Evolutionary conservation across 129 eudicot genomes (phyloP).

Genomic region (Escallonia rubra): DNA sequence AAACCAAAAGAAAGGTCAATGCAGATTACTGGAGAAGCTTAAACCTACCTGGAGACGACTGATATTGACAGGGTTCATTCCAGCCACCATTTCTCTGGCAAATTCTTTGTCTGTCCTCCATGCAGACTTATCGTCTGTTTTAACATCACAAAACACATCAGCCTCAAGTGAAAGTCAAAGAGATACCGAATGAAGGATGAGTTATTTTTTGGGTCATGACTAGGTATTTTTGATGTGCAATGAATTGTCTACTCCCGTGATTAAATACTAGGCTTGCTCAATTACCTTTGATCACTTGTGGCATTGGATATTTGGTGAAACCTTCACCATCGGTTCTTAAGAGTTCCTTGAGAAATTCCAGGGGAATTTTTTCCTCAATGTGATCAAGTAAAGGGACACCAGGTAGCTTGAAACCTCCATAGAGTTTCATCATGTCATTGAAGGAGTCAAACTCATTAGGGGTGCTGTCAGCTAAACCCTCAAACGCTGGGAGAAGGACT

Average conservation of each 20-base stretch:
- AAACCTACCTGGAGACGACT: slow-evolving; percentile 28
- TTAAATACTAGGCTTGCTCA: background rate
- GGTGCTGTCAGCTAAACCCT: slow-evolving; percentile 39
- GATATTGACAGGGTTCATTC: slow-evolving; percentile 46
- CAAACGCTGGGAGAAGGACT: slow-evolving; percentile 41
- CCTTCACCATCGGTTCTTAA: slow-evolving; percentile 40
- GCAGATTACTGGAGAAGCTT: background rate
- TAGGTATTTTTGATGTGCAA: background rate
- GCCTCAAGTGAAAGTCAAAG: too few species aligned
- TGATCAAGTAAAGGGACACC: slow-evolving; percentile 24
- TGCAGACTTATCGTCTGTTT: slow-evolving; percentile 45
- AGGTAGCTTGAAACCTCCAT: slow-evolving; percentile 53
- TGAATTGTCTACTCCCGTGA: background rate
- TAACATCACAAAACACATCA: background rate
- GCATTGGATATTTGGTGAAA: slow-evolving; percentile 47
- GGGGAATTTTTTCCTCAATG: slow-evolving; percentile 32
- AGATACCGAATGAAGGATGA: too few species aligned
- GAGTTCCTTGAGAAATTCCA: slow-evolving; percentile 46
- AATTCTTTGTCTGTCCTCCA: slow-evolving; percentile 69
- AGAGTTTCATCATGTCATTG: slow-evolving; percentile 44
- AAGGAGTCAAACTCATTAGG: slow-evolving; percentile 50
- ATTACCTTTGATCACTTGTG: slow-evolving; percentile 59
- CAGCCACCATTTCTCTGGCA: slow-evolving; percentile 60
- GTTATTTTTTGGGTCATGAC: background rate
- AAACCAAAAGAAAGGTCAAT: background rate